Evolutionary conservation across 2,329 filamentous ascomycete species (phyloP), one percentile per base, ranked within the genome.

Genomic region (Trichoderma afroharzianum): DNA sequence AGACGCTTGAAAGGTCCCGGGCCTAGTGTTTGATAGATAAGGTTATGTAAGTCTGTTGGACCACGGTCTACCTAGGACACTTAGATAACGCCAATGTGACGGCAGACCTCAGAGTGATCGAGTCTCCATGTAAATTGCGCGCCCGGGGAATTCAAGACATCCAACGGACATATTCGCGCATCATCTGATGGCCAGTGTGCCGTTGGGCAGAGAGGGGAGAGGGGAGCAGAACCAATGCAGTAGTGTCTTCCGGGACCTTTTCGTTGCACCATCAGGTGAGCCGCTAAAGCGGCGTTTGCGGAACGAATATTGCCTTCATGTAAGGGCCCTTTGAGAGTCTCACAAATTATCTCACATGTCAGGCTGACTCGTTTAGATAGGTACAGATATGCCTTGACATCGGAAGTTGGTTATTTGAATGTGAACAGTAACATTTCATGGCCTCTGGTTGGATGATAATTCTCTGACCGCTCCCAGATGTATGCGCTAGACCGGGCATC

Each of bases 11-110:
- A 68, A 68, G 58, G 64, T 30, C 39, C 33, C 64, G 32, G 57
- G 66, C 21, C 63, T 66, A 66, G 63, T 50, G 63, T 50, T 12
- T 66, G 21, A 15, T 57, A 66, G 63, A 66, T 66, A 55, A 66
- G 50, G 63, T 66, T 66, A 55, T 57, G 32, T n/a, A 66, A 26
- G 59, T 39, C 36, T 50, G 26, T 50, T 50, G 62, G 39, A 63
- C 62, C 62, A n/a, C 33, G 64, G 58, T 68, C 53, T 24, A 47
- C 59, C 53, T 24, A 47, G 53, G 26, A 32, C 28, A 39, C 36
- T 68, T 68, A 63, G 39, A 68, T 59, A 58, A 30, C 26, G 64
- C 53, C 53, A 59, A 36, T 32, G 53, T 26, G 32, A 32, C 33
- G 26, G 30, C 24, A 32, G 11, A n/a, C 30, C 18, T 30, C 63